phyloP scores from a whole-genome alignment of 768 basidiomycete species.

The Trametes gibbosa region DNA sequence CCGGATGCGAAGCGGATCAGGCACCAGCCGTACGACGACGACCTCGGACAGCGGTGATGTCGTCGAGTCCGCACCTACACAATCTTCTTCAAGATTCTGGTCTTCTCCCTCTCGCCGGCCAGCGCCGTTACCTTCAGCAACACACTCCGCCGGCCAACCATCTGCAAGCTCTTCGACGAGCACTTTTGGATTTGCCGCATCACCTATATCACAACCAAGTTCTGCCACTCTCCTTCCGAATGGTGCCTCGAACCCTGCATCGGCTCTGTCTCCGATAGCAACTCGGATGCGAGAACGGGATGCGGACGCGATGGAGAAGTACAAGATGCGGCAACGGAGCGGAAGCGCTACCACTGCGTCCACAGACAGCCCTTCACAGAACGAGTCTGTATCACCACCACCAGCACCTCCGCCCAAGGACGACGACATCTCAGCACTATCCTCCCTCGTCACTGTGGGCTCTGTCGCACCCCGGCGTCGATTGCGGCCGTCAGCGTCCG shows the following conservation, averaged over 20 bases:
- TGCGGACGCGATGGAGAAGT: slow-evolving; percentile 86
- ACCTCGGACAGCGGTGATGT: slow-evolving; percentile 74
- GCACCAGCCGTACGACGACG: slow-evolving; percentile 72
- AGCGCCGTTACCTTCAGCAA: slow-evolving; percentile 40
- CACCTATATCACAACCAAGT: slow-evolving; percentile 32
- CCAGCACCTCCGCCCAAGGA: slow-evolving; percentile 51
- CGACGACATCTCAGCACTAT: slow-evolving; percentile 31
- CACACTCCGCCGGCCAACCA: slow-evolving; percentile 63
- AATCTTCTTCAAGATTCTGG: slow-evolving; percentile 36
- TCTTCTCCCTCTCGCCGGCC: slow-evolving; percentile 32
- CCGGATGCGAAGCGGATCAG: slow-evolving; percentile 78
- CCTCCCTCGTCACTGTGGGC: slow-evolving; percentile 45
- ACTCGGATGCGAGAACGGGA: slow-evolving; percentile 80
- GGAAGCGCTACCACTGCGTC: slow-evolving; percentile 74
- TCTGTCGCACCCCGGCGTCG: slow-evolving; percentile 56
- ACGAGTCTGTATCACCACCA: slow-evolving; percentile 47
- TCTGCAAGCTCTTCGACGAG: slow-evolving; percentile 37
- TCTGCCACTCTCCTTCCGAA: slow-evolving; percentile 30
- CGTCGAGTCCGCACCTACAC: slow-evolving; percentile 45
- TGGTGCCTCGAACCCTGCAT: slow-evolving; percentile 34
- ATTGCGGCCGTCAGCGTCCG: slow-evolving; percentile 73
- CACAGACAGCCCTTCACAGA: slow-evolving; percentile 67
- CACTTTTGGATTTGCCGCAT: slow-evolving; percentile 39
- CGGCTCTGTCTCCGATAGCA: slow-evolving; percentile 72
- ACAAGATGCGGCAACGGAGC: slow-evolving; percentile 77